phyloP scores from a whole-genome alignment of 106 monocot genomes.

The Dioscorea zingiberensis region DNA sequence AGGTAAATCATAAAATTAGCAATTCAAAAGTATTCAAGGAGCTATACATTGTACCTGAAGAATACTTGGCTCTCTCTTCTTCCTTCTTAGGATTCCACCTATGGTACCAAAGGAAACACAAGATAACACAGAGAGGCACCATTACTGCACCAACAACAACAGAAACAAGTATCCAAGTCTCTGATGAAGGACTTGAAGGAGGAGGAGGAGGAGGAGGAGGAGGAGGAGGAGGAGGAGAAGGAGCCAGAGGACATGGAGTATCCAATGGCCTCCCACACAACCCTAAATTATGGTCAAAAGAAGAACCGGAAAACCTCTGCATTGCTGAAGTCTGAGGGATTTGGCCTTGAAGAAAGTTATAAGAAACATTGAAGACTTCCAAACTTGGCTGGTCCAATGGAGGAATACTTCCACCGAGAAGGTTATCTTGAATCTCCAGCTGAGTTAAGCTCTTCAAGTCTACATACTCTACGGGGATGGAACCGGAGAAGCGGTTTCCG shows the following conservation, averaged over 20 bases:
- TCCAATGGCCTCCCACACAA: slow-evolving; percentile 34
- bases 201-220: too few relatives aligned
- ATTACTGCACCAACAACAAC: neutral
- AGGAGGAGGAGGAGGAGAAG: too few relatives aligned
- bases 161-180: too few relatives aligned
- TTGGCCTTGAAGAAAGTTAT: slow-evolving; percentile 38
- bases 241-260: slow-evolving; percentile 3
- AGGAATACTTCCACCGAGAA: slow-evolving; percentile 36
- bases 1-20: too few relatives aligned
- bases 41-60: too few relatives aligned
- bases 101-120: slow-evolving; percentile 7
- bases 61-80: neutral
- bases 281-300: slow-evolving; percentile 36
- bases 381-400: slow-evolving; percentile 30
- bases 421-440: slow-evolving; percentile 40
- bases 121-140: slow-evolving; percentile 5
- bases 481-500: slow-evolving; percentile 38
- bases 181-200: too few relatives aligned
- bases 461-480: slow-evolving; percentile 20
- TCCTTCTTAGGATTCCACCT: neutral
- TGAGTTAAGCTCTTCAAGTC: slow-evolving; percentile 10
- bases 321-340: slow-evolving; percentile 25
- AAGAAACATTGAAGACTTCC: slow-evolving; percentile 36
- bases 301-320: slow-evolving; percentile 20
- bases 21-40: too few relatives aligned